Conservation (phyloP, 805 yeast genomes). For the Yamadazyma akitaensis region DNA sequence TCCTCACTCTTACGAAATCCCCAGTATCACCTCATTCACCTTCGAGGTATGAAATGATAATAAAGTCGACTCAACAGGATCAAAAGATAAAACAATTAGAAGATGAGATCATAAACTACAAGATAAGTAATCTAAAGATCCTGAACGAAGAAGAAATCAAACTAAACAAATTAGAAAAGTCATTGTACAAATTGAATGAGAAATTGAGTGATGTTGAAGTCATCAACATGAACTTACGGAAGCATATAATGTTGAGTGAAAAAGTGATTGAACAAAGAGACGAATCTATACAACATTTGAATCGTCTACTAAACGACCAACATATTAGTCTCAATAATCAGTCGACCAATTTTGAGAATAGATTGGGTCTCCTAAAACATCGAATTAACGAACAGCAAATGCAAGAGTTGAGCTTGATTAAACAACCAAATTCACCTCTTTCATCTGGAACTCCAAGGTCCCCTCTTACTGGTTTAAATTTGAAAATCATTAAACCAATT, state of each 20-base stretch:
- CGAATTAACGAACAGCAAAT: constrained; percentile 4
- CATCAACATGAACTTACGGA: constrained; percentile 56
- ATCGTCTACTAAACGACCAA: constrained; percentile 47
- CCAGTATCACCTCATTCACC: constrained; percentile 9
- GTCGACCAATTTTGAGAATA: constrained; percentile 46
- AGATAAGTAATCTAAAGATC: constrained; percentile 27
- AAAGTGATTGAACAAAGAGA: constrained; percentile 57
- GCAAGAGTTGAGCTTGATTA: not conserved
- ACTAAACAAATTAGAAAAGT: constrained; percentile 51
- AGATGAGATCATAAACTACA: constrained; percentile 24
- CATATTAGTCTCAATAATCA: constrained; percentile 48
- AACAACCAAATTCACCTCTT: not conserved
- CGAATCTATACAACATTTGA: constrained; percentile 53
- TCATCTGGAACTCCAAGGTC: constrained; percentile 15
- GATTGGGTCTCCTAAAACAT: constrained; percentile 20
- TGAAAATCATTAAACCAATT: constrained; percentile 60
- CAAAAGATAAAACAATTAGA: constrained; percentile 29
- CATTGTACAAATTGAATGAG: constrained; percentile 54
- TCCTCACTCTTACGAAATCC: constrained; percentile 8
- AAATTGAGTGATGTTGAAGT: constrained; percentile 59
- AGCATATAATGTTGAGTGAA: constrained; percentile 53
- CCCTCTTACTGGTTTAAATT: constrained; percentile 48
- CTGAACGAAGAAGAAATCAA: constrained; percentile 46
- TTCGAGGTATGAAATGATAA: constrained; percentile 9
- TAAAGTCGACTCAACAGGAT: constrained; percentile 27